These are phyloP conservation scores for Cicer bijugum DNA, from an alignment of 306 rosid genomes.

Conservation along the genomic window DNA sequence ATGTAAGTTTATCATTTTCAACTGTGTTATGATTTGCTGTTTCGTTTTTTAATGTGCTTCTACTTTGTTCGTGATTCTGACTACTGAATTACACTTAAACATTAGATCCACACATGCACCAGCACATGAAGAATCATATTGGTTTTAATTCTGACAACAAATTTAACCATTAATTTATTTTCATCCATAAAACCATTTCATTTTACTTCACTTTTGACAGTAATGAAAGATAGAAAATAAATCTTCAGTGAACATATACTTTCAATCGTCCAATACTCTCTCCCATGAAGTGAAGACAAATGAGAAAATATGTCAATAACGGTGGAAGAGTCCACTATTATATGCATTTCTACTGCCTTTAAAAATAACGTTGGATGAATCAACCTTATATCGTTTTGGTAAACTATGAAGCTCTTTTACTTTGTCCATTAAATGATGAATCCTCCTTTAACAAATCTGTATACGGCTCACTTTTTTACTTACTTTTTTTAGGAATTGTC, in stretches of 20 bases:
- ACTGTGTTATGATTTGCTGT: conserved; percentile 5
- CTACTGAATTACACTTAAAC: conserved; percentile 5
- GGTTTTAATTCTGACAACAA: no score
- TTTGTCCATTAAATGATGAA: conserved; percentile 20
- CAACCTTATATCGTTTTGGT: conserved; percentile 2
- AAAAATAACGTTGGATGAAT: background rate
- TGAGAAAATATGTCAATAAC: background rate
- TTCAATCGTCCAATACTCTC: conserved; percentile 10
- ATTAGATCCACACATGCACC: background rate
- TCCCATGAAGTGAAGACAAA: conserved; percentile 6
- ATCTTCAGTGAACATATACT: background rate
- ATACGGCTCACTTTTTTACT: background rate
- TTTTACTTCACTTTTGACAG: conserved; percentile 6
- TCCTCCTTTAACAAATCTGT: conserved; percentile 26
- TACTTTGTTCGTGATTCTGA: conserved; percentile 20
- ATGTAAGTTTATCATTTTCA: conserved; percentile 65
- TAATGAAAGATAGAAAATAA: background rate
- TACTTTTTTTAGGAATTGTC: conserved; percentile 26
- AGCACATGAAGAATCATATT: background rate
- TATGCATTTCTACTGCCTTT: conserved; percentile 19
- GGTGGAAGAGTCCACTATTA: conserved; percentile 11
- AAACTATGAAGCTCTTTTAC: conserved; percentile 29
- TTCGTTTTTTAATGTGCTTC: background rate
- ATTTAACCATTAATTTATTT: conserved; percentile 28
- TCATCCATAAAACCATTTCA: conserved; percentile 11